Evolutionary conservation across 495 filamentous ascomycete genomes (phyloP).

Genomic region (Penicillium goetzii): DNA sequence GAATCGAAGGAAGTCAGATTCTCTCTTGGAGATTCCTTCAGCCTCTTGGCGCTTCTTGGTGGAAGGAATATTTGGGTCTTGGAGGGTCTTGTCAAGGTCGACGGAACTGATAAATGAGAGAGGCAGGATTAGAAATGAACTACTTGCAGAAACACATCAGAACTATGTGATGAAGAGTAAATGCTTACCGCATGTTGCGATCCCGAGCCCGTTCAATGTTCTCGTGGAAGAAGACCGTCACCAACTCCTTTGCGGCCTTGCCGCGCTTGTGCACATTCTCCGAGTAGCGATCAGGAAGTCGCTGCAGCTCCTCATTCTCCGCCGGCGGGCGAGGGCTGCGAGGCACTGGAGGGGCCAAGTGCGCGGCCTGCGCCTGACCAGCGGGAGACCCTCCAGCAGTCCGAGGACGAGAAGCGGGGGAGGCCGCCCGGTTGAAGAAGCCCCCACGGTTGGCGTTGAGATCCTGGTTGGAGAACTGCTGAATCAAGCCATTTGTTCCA

Average conservation of each 20-base stretch:
- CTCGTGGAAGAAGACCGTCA: slow-evolving; percentile 92
- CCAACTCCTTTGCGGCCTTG: slow-evolving; percentile 63
- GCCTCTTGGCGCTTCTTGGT: slow-evolving; percentile 77
- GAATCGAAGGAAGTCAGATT: slow-evolving; percentile 91
- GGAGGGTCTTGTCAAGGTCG: slow-evolving; percentile 83
- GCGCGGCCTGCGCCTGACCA: slow-evolving; percentile 63
- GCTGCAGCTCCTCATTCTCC: slow-evolving; percentile 60
- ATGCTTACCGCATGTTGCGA: slow-evolving; percentile 80
- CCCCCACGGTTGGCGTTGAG: slow-evolving; percentile 71
- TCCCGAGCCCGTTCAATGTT: slow-evolving; percentile 90
- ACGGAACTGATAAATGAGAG: slow-evolving; percentile 65
- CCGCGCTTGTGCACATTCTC: slow-evolving; percentile 78
- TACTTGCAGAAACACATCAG: background rate
- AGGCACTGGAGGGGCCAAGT: slow-evolving; percentile 67
- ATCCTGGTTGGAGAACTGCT: slow-evolving; percentile 98
- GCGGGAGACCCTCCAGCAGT: slow-evolving; percentile 67
- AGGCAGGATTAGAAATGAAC: background rate
- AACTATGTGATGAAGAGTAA: background rate
- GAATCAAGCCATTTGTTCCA: slow-evolving; percentile 78
- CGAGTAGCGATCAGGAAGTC: slow-evolving; percentile 76
- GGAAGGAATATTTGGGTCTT: slow-evolving; percentile 71
- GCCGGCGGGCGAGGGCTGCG: slow-evolving; percentile 47
- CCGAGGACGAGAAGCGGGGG: slow-evolving; percentile 73
- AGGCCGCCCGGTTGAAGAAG: slow-evolving; percentile 70
- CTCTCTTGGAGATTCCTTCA: slow-evolving; percentile 75